Conservation (phyloP, 73 alveolate species). For the Tetrahymena elliotti region DNA sequence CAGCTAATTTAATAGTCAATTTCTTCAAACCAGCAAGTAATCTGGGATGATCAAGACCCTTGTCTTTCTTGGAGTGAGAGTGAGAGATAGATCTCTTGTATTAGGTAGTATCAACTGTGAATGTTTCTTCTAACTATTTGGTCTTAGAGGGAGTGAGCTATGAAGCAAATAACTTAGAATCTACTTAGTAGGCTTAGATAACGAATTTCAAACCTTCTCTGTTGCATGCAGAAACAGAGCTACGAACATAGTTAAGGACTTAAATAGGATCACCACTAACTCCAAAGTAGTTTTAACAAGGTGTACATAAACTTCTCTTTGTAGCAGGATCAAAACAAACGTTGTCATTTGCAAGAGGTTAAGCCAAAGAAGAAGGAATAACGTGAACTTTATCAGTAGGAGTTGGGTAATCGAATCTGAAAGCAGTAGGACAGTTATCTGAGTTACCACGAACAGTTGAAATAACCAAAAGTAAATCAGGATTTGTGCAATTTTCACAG, state of each 20-base stretch:
- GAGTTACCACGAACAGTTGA: neutral
- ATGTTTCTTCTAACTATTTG: neutral
- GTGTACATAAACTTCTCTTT: neutral
- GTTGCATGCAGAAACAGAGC: neutral
- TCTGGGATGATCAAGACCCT: neutral
- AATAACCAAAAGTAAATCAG: neutral
- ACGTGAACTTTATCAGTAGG: neutral
- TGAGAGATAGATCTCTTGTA: neutral
- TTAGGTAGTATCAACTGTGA: neutral
- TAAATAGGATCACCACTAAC: neutral
- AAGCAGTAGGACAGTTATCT: neutral
- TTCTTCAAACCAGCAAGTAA: neutral
- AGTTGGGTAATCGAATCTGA: neutral
- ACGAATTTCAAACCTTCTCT: neutral
- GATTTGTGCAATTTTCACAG: neutral
- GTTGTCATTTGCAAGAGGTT: neutral
- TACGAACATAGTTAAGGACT: neutral
- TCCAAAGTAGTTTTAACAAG: neutral
- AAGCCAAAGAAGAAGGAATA: neutral
- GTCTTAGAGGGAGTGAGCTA: neutral
- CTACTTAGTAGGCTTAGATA: neutral
- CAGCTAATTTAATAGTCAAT: neutral
- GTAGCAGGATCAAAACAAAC: neutral
- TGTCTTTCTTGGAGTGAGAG: neutral
- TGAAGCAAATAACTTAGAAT: neutral